Evolutionary conservation across 2,329 filamentous ascomycete genomes (phyloP), one percentile per base, ranked within the genome.

Genomic region (Fusarium mundagurra): DNA sequence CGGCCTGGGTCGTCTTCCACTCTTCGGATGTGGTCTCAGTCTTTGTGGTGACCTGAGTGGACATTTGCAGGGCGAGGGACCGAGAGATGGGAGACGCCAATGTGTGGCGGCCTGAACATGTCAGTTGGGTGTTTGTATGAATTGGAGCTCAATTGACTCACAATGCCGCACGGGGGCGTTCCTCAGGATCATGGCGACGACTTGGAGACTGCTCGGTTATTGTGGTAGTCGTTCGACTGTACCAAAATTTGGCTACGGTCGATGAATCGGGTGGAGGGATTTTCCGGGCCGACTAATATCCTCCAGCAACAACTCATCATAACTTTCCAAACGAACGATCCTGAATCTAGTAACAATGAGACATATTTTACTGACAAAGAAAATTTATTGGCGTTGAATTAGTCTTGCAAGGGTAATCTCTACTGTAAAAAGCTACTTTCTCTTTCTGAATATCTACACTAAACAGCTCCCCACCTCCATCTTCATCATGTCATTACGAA

Each of bases 131-230:
- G 36, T 43, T 67, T 76, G 58, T 3, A 27, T 11, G 31, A 8
- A 36, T 6, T n/a, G 8, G n/a, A 16, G 17, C 27, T 47, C 59
- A 68, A 76, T 76, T 73, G 64, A 76, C 85, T 78, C 82, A 90
- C 89, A 86, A 81, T 89, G 84, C 87, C 88, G 88, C 81, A 86
- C 82, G 61, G 84, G 84, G 74, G 85, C 82, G 79, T 85, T 89
- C 84, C 88, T 86, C 75, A 89, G 77, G 78, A 90, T 89, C 89
- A 91, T 91, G 74, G 79, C 82, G 81, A 79, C 72, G 77, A 73
- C 67, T 75, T 75, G 71, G 58, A 55, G 55, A 64, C 67, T 75
- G 57, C 73, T 73, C 67, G 53, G 69, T 59, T 48, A 53, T 71
- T 65, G 55, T 74, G 60, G 54, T 71, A 67, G 63, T 76, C 63